Base-by-base conservation (phyloP, 2,329 filamentous ascomycete species). In the Ophiostoma sp. region DNA sequence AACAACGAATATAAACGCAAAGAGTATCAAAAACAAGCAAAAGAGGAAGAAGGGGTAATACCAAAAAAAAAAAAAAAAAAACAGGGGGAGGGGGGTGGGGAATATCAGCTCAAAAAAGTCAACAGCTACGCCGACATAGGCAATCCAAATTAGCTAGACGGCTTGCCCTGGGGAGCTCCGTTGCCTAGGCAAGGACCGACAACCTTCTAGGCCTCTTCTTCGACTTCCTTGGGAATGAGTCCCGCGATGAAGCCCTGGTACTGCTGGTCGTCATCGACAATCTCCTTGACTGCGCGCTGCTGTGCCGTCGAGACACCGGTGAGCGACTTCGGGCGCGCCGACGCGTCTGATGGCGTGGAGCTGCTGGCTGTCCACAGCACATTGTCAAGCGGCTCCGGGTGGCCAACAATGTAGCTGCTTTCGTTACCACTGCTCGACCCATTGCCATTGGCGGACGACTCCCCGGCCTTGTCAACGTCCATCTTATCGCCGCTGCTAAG, bases 161-260 rank as follows among this genome's bases (percentile, higher is more conserved):
- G 17, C 44, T 17, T 7, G 44, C 17, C 6, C 44, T 48, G 8
- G 20, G 20, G 1, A 48, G 17, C 44, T 8, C 36, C 36, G 36
- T 7, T 39, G 11, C 11, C 36, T 8, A 39, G 36, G 36, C 17
- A 11, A 48, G 44, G 44, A 20, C 13, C 15, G 15, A 48, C 5
- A 17, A 13, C 44, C 1, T 2, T 17, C 62, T 65, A 90, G 73
- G 94, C 91, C 60, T 92, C 88, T 68, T 89, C 86, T n/a, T 69
- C 57, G 4, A 52, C 72, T 8, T 48, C 66, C 4, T 82, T 76
- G 65, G 77, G 77, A 66, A 77, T 80, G 60, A 82, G 75, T 62
- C 76, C 76, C 36, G 78, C 72, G 57, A 85, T 83, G 62, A 83
- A 83, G 69, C 72, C 79, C 73, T 83, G 80, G 74, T 84, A 84